phyloP scores from a whole-genome alignment of 306 rosid species.

The Corylus americana region DNA sequence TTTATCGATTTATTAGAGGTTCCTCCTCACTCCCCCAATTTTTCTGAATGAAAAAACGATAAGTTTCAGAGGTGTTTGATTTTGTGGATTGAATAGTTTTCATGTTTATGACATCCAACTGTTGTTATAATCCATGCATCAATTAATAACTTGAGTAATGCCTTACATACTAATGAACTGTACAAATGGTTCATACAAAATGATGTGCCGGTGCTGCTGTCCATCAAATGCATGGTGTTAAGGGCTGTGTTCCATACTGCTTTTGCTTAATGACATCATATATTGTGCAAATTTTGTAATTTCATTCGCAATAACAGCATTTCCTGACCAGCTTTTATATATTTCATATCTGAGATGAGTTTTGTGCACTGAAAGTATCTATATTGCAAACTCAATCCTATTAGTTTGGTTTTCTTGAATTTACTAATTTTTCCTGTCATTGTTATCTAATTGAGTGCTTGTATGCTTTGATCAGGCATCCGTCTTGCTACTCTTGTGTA shows the following conservation, averaged over 20 bases:
- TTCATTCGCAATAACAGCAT: neutral
- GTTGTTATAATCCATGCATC: neutral
- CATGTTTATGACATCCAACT: neutral
- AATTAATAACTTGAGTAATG: no score
- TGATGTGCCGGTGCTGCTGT: neutral
- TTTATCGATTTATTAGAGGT: no score
- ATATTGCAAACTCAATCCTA: neutral
- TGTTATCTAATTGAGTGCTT: neutral
- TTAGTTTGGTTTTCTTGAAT: constrained; percentile 12
- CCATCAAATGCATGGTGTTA: neutral
- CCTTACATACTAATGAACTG: neutral
- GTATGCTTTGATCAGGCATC: constrained; percentile 43
- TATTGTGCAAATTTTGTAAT: neutral
- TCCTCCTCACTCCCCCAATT: no score
- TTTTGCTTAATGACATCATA: no score
- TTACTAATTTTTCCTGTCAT: neutral
- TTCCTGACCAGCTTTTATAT: neutral
- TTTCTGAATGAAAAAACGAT: neutral
- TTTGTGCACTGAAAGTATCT: neutral
- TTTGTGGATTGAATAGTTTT: no score
- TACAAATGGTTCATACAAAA: neutral
- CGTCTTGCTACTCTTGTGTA: constrained; percentile 88
- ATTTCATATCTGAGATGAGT: neutral
- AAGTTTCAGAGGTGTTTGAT: no score
- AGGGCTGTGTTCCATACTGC: neutral